Conservation (phyloP, 495 filamentous ascomycete genomes). For the Oidiodendron maius region DNA sequence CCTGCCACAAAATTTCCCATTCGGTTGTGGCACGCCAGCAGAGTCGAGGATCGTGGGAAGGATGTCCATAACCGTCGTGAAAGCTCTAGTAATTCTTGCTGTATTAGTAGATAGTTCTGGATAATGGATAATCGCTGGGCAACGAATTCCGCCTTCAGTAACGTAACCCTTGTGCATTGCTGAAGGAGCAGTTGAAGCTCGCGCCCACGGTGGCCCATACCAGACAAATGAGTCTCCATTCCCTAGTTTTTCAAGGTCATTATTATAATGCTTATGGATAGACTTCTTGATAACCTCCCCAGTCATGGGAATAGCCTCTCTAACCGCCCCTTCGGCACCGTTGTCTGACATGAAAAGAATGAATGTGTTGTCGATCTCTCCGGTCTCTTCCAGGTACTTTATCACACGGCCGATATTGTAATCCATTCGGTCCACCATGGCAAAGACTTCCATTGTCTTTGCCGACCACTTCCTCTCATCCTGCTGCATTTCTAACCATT, state of each 20-base stretch:
- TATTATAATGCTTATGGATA: conserved; percentile 57
- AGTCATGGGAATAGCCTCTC: conserved; percentile 53
- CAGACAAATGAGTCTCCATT: conserved; percentile 57
- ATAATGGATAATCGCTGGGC: conserved; percentile 37
- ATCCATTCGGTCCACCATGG: conserved; percentile 61
- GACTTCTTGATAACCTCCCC: conserved; percentile 41
- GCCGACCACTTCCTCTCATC: conserved; percentile 47
- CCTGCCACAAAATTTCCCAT: conserved; percentile 47
- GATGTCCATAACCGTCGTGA: conserved; percentile 61
- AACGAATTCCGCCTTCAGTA: conserved; percentile 53
- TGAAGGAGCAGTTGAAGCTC: conserved; percentile 57
- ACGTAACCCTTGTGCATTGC: conserved; percentile 57
- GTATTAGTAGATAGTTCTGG: conserved; percentile 33
- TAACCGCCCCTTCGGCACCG: conserved; percentile 56
- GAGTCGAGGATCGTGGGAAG: conserved; percentile 55
- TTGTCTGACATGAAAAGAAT: conserved; percentile 62
- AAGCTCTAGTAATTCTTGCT: conserved; percentile 44
- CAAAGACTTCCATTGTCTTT: conserved; percentile 54
- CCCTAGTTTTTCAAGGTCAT: conserved; percentile 56
- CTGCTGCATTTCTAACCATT: conserved; percentile 43
- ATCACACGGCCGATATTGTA: conserved; percentile 55
- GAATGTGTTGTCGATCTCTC: conserved; percentile 58
- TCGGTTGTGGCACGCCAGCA: conserved; percentile 53
- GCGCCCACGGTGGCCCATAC: conserved; percentile 61
- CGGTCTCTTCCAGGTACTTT: conserved; percentile 46